Conservation (phyloP, 2,329 filamentous ascomycete species). For the Xylaria hypoxylon region DNA sequence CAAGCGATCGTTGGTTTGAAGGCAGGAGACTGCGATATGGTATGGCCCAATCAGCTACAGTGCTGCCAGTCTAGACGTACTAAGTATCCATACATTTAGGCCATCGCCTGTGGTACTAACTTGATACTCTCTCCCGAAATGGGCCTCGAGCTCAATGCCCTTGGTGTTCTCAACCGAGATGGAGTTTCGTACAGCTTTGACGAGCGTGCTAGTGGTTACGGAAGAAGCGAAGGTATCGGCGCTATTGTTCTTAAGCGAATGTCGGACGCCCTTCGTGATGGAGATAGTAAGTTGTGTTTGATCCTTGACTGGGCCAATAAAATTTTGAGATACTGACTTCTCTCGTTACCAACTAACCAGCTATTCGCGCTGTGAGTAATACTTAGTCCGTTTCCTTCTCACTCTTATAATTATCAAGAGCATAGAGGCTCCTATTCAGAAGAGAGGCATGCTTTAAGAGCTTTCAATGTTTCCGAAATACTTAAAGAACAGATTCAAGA, state of each 20-base stretch:
- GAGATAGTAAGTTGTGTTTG: conserved; percentile 16
- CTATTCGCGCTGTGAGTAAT: conserved; percentile 24
- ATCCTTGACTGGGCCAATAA: neutral
- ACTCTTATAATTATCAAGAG: neutral
- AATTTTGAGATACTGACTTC: neutral
- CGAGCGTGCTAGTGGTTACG: conserved; percentile 21
- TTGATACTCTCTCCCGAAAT: conserved; percentile 22
- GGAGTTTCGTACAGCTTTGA: conserved; percentile 24
- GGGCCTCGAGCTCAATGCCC: conserved; percentile 19
- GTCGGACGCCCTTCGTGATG: conserved; percentile 23
- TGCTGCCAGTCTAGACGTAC: neutral
- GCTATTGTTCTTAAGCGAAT: conserved; percentile 23
- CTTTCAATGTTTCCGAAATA: too few relatives aligned
- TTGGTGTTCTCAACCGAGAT: conserved; percentile 18
- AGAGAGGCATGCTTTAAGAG: too few relatives aligned
- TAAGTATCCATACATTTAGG: conserved; percentile 3
- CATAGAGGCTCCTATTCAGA: too few relatives aligned
- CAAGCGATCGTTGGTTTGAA: conserved; percentile 21
- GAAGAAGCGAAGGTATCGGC: conserved; percentile 23
- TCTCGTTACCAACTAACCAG: neutral
- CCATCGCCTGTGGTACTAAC: conserved; percentile 19
- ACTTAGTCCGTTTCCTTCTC: neutral
- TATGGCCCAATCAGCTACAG: neutral
- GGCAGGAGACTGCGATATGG: conserved; percentile 26
- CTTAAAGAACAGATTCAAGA: too few relatives aligned